phyloP scores from a whole-genome alignment of 2,329 filamentous ascomycete species.

The Diaporthe ampelina region DNA sequence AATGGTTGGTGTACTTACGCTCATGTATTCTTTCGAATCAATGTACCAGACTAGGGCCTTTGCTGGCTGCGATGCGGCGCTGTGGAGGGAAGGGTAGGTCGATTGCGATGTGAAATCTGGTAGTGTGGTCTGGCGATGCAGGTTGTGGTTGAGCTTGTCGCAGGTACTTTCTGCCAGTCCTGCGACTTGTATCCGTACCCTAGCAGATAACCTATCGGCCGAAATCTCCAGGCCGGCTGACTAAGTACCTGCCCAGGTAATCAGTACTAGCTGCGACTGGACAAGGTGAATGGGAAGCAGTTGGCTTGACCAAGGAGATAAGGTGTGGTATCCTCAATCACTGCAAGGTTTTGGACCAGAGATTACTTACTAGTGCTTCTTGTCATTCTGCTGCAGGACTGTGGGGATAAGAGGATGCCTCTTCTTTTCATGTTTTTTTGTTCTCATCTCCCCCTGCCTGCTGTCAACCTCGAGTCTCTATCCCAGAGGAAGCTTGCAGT shows the following conservation, averaged over 20 bases:
- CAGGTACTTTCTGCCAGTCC: constrained; percentile 21
- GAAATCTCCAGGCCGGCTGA: background rate
- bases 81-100: background rate
- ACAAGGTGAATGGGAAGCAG: too few relatives aligned
- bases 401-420: too few relatives aligned
- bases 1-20: constrained; percentile 16
- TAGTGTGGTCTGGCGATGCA: background rate
- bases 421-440: background rate
- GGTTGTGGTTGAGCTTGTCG: constrained; percentile 14
- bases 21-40: constrained; percentile 5
- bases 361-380: too few relatives aligned
- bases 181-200: constrained; percentile 1
- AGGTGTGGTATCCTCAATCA: too few relatives aligned
- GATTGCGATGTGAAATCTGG: background rate
- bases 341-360: too few relatives aligned
- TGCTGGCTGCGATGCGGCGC: background rate
- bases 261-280: background rate
- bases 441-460: background rate
- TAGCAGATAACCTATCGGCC: background rate
- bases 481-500: background rate
- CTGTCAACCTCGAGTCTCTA: background rate
- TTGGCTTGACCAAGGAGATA: too few relatives aligned
- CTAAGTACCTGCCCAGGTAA: background rate
- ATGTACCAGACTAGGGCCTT: background rate
- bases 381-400: too few relatives aligned